A percentile compares a stretch with the other conserved stretches of the same genome.
Evolutionary conservation across 306 rosid species (phyloP).

Genomic region (Prosopis cineraria): DNA sequence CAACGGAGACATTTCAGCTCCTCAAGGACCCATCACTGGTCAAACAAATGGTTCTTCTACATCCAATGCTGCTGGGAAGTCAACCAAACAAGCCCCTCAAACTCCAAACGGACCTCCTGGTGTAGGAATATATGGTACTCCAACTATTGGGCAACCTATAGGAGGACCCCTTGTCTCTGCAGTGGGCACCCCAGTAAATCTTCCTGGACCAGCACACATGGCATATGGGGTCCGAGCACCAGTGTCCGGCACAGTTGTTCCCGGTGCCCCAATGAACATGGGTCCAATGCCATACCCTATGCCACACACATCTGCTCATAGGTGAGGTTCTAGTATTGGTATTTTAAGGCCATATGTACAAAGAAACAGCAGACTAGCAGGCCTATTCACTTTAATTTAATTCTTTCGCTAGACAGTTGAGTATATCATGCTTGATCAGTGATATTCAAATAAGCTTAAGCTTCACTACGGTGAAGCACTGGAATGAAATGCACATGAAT

Average conservation of each 20-base stretch:
- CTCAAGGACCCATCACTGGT: constrained; percentile 89
- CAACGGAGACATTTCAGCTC: constrained; percentile 66
- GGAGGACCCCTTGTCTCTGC: constrained; percentile 91
- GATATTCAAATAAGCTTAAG: constrained; percentile 42
- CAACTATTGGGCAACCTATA: constrained; percentile 85
- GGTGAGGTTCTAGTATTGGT: constrained; percentile 45
- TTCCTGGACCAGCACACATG: constrained; percentile 64
- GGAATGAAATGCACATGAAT: constrained; percentile 30
- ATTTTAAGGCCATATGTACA: constrained; percentile 52
- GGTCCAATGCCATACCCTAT: constrained; percentile 72
- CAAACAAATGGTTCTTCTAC: constrained; percentile 66
- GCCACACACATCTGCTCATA: constrained; percentile 72
- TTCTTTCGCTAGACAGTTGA: constrained; percentile 47
- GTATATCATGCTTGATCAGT: constrained; percentile 32
- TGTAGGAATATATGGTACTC: constrained; percentile 70
- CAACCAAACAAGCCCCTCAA: constrained; percentile 56
- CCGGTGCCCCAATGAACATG: constrained; percentile 83
- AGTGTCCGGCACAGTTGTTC: constrained; percentile 63
- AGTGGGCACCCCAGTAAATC: constrained; percentile 87
- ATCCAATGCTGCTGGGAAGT: constrained; percentile 52
- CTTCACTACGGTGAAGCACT: constrained; percentile 28
- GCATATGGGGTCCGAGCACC: constrained; percentile 82
- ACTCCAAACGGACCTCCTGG: constrained; percentile 58
- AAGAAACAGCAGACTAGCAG: constrained; percentile 47
- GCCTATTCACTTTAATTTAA: constrained; percentile 45